Conservation (phyloP, 1,284 basidiomycete species). For the Cystobasidium pallidum region DNA sequence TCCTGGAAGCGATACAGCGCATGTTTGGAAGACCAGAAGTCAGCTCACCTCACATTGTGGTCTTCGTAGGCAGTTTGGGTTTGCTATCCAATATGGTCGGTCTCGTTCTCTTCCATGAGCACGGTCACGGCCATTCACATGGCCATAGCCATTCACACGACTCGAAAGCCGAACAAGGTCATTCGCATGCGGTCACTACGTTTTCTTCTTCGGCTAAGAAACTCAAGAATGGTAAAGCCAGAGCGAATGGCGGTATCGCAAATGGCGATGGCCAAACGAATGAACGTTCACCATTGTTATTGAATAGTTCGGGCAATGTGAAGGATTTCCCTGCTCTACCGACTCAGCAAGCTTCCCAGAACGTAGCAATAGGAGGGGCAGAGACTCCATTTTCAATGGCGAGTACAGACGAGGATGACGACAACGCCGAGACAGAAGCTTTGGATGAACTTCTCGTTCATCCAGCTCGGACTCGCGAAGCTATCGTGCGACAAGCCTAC, state of each 20-base stretch:
- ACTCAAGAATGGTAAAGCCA: conserved; percentile 6
- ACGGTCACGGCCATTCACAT: conserved; percentile 32
- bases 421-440: conserved; percentile 37
- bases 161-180: conserved; percentile 36
- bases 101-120: conserved; percentile 86
- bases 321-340: conserved; percentile 10
- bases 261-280: not conserved
- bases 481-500: conserved; percentile 51
- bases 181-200: conserved; percentile 32
- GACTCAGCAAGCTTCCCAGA: conserved; percentile 4
- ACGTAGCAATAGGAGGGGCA: conserved; percentile 13
- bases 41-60: conserved; percentile 80
- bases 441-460: conserved; percentile 51
- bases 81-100: conserved; percentile 91
- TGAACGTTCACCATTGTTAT: conserved; percentile 51
- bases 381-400: conserved; percentile 40
- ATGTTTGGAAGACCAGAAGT: conserved; percentile 89
- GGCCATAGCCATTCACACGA: conserved; percentile 33
- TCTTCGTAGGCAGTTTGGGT: conserved; percentile 87
- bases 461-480: conserved; percentile 51
- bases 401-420: conserved; percentile 26
- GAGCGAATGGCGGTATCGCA: not conserved
- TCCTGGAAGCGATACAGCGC: conserved; percentile 86
- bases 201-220: conserved; percentile 11
- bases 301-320: not conserved